Percentiles rank a stretch among this genome's conserved stretches.
Evolutionary conservation across 2,329 filamentous ascomycete species (phyloP).

Genomic region (Botryotinia globosa): DNA sequence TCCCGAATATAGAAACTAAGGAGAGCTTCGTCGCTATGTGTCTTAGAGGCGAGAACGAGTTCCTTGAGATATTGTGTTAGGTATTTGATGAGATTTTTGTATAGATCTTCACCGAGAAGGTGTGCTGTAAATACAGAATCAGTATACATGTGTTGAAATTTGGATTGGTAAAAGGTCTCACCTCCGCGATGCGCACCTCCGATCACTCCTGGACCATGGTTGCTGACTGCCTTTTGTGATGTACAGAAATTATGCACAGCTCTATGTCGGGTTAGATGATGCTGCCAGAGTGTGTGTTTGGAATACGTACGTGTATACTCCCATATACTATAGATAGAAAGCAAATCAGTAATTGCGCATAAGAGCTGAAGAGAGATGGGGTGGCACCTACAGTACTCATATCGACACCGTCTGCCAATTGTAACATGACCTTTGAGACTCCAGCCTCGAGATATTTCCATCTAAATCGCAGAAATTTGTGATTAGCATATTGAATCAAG

Average conservation of each 20-base stretch:
- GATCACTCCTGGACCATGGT: constrained; percentile 45
- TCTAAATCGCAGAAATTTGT: constrained; percentile 46
- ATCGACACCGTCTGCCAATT: constrained; percentile 87
- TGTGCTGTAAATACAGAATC: constrained; percentile 60
- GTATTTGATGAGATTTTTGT: constrained; percentile 86
- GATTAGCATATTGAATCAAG: background rate
- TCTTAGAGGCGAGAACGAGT: constrained; percentile 69
- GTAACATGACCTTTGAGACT: constrained; percentile 89
- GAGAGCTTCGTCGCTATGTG: constrained; percentile 84
- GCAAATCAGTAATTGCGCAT: constrained; percentile 14
- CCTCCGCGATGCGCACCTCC: constrained; percentile 69
- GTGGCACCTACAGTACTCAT: constrained; percentile 70
- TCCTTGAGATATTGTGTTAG: constrained; percentile 70
- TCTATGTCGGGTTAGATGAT: constrained; percentile 47
- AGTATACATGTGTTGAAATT: constrained; percentile 21
- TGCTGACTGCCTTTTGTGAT: constrained; percentile 86
- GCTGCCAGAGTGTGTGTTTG: constrained; percentile 15
- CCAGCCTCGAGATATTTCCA: constrained; percentile 88
- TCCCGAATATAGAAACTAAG: constrained; percentile 92
- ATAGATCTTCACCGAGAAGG: constrained; percentile 91
- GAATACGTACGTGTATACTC: constrained; percentile 75
- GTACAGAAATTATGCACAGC: constrained; percentile 99
- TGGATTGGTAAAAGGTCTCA: constrained; percentile 39
- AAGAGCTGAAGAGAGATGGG: background rate
- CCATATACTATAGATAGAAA: constrained; percentile 69